phyloP scores from a whole-genome alignment of 1,284 basidiomycete species.

The Erythrobasidium hasegawianum region DNA sequence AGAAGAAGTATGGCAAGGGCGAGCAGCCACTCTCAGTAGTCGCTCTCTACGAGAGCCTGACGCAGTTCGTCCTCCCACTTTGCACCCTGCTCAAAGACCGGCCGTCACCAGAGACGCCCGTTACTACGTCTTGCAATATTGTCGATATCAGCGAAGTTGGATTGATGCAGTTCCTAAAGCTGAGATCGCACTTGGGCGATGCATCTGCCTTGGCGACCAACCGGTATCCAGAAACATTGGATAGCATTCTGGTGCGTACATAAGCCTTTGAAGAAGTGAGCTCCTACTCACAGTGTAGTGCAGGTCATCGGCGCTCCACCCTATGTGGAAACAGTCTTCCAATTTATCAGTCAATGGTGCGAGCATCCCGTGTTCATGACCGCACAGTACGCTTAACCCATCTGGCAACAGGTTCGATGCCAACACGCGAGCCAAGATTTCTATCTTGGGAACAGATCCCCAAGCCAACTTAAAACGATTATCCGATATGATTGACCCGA shows the following conservation, averaged over 20 bases:
- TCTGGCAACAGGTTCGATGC: conserved; percentile 6
- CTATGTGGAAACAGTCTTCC: conserved; percentile 63
- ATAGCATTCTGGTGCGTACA: conserved; percentile 35
- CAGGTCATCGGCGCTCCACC: conserved; percentile 68
- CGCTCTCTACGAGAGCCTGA: conserved; percentile 25
- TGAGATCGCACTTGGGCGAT: conserved; percentile 66
- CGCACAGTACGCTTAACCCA: neutral
- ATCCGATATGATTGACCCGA: conserved; percentile 53
- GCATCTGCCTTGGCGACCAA: conserved; percentile 67
- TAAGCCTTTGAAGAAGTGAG: no score
- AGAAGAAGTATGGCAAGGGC: conserved; percentile 14
- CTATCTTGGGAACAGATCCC: conserved; percentile 37
- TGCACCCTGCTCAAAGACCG: conserved; percentile 40
- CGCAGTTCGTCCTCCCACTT: conserved; percentile 12
- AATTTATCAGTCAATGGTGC: conserved; percentile 28
- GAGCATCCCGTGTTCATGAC: neutral
- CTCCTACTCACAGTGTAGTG: no score
- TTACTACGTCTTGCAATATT: conserved; percentile 65
- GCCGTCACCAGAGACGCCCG: conserved; percentile 57
- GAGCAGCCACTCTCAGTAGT: conserved; percentile 18
- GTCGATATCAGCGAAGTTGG: conserved; percentile 65
- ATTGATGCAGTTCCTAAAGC: conserved; percentile 62
- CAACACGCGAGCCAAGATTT: conserved; percentile 35
- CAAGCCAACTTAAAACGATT: conserved; percentile 37
- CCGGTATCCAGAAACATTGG: conserved; percentile 65